Base-by-base conservation (phyloP, 768 basidiomycete genomes). In the Collybiopsis luxurians region DNA sequence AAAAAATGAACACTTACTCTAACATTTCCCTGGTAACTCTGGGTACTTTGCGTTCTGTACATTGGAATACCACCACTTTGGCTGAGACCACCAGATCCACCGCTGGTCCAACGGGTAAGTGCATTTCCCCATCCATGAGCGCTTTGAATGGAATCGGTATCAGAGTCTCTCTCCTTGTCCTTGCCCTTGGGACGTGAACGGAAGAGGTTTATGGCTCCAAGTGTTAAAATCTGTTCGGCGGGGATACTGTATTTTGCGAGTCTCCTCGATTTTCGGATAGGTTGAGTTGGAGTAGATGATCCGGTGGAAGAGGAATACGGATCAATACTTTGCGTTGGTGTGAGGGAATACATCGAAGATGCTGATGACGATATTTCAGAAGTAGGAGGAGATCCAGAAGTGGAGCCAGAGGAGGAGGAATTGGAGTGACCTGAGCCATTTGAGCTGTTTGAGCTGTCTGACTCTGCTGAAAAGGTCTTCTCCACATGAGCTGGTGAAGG, bases 171-270 rank as follows among this genome's bases (percentile, higher is more conserved):
- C 30, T 40, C 38, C 31, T 39, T 43, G 46, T 59, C 47, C 39
- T 39, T 38, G 24, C 44, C 49, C 30, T 53, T 51, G 36, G 49
- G 23, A 13, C 44, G 31, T 11, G 51, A 42, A 45, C 70, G 66
- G 59, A 73, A 69, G 49, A 76, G 57, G 2, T 67, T 63, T 44
- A 60, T 69, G 28, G 67, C 54, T 19, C 69, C 65, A 17, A 70
- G 56, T 9, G 69, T 61, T 21, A 71, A 58, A 15, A 71, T 51
- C 36, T 73, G 69, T 34, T 74, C 73, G 21, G 60, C 60, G 13
- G 53, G 26, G 24, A 51, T 39, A 40, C 39, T 58, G 42, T 30
- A 45, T 24, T 23, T 42, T 12, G 27, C 21, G 10, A 27, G 27
- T 44, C 23, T 52, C 10, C 23, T 30, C 21, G 31, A 36, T 19